phyloP scores from a whole-genome alignment of 108 stramenopile genomes.

The Cyclostephanos tholiformis region DNA sequence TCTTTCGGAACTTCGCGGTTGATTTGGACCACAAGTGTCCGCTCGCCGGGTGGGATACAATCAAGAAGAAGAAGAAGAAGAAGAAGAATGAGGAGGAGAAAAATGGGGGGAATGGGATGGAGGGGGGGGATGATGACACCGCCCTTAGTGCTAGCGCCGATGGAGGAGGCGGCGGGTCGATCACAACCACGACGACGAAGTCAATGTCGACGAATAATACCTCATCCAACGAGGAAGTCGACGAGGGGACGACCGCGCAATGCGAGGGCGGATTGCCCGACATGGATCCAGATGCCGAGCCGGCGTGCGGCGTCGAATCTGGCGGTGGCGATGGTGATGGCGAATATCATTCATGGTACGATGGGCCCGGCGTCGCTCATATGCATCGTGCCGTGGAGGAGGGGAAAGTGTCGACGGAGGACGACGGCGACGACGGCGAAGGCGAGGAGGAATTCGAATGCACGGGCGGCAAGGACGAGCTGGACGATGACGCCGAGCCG shows the following conservation, averaged over 20 bases:
- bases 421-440: conserved; percentile 7
- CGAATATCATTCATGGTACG: neutral
- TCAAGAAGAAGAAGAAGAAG: conserved; percentile 19
- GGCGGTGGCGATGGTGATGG: conserved; percentile 29
- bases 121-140: conserved; percentile 1
- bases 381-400: neutral
- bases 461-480: conserved; percentile 54
- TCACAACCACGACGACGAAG: neutral
- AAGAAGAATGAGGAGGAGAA: neutral
- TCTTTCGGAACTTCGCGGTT: conserved; percentile 83
- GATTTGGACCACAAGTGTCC: conserved; percentile 85
- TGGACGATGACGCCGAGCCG: conserved; percentile 80
- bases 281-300: conserved; percentile 50
- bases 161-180: neutral
- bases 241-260: conserved; percentile 18
- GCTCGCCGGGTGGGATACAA: conserved; percentile 48
- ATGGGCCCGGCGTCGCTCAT: neutral
- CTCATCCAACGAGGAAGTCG: neutral
- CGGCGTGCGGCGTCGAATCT: conserved; percentile 47
- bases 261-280: conserved; percentile 56
- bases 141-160: neutral
- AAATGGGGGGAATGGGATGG: conserved; percentile 5
- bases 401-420: neutral
- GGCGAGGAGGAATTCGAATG: conserved; percentile 83
- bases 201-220: neutral